Base-by-base conservation (phyloP, 2,329 filamentous ascomycete genomes). In the Xylariaceae sp. region DNA sequence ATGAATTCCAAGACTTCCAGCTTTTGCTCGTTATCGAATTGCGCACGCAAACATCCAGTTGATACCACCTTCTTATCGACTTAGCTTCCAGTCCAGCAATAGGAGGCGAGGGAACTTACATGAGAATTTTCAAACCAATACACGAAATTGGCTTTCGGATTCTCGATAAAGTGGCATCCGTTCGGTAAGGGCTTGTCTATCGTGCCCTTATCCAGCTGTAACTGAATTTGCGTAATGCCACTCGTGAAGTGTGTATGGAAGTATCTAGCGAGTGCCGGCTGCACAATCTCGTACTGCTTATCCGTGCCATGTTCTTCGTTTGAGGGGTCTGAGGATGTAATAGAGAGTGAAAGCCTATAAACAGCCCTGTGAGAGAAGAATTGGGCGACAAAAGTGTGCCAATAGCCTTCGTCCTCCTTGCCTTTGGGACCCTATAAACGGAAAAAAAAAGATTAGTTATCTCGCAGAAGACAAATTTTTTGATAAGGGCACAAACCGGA, bases 161-260 rank as follows among this genome's bases (percentile, higher is more conserved):
- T 89, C 56, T 88, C 85, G 19, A 96, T 84, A 55, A 83, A 83
- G 58, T 86, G 82, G 37, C 80, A 81, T 38, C 84, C 82, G 45
- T 77, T 79, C 1, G 77, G 73, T 27, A 86, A 64, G 8, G 74
- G 68, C 40, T 73, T 73, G 52, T 85, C 80, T 0, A 67, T 67
- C 1, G 70, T 74, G 2, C 74, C 73, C 59, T 81, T 83, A 56
- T 95, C 90, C 58, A 95, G 77, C 19, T 90, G 81, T 62, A 97
- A 78, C 64, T 95, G 89, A 57, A 97, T 88, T 44, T 83, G 88
- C 56, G 80, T 85, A 44, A 96, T 83, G 6, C 90, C 91, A 49
- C 88, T 92, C 46, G 85, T 84, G 63, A 93, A 96, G 59, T 95
- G 86, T 0, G 88, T 91, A 58, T 86, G 82, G 64, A 95, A 96